phyloP scores from a whole-genome alignment of 1,284 basidiomycete species.

The Ceratobasidium sp. region DNA sequence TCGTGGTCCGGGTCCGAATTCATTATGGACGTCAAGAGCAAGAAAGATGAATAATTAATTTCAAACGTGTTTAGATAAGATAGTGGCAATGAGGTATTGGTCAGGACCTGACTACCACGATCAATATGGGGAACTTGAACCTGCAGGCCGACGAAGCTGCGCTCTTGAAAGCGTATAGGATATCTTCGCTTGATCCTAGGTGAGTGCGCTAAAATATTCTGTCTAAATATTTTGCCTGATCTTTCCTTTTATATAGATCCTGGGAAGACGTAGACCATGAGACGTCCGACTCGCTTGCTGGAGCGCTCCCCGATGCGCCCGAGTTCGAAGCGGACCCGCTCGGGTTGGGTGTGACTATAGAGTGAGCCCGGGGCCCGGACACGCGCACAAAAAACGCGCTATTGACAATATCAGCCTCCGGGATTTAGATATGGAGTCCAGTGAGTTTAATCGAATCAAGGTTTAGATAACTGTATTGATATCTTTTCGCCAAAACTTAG shows the following conservation, averaged over 20 bases:
- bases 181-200: conserved; percentile 74
- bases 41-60: conserved; percentile 12
- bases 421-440: conserved; percentile 77
- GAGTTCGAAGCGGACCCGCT: conserved; percentile 75
- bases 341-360: conserved; percentile 68
- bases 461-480: conserved; percentile 21
- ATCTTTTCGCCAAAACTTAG: conserved; percentile 56
- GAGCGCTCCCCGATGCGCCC: conserved; percentile 59
- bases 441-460: conserved; percentile 58
- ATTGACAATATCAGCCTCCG: conserved; percentile 60
- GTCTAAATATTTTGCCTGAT: not conserved
- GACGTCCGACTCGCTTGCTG: conserved; percentile 71
- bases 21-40: not conserved
- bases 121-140: conserved; percentile 63
- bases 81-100: not conserved
- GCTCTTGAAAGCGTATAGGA: conserved; percentile 76
- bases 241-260: conserved; percentile 59
- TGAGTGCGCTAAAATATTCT: conserved; percentile 54
- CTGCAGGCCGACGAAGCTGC: conserved; percentile 77
- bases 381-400: conserved; percentile 33
- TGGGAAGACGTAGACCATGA: conserved; percentile 87
- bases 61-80: conserved; percentile 15
- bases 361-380: conserved; percentile 60
- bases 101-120: not conserved
- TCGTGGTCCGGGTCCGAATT: conserved; percentile 9